phyloP scores from a whole-genome alignment of 164 flowering plant species.

The Kingdonia uniflora region DNA sequence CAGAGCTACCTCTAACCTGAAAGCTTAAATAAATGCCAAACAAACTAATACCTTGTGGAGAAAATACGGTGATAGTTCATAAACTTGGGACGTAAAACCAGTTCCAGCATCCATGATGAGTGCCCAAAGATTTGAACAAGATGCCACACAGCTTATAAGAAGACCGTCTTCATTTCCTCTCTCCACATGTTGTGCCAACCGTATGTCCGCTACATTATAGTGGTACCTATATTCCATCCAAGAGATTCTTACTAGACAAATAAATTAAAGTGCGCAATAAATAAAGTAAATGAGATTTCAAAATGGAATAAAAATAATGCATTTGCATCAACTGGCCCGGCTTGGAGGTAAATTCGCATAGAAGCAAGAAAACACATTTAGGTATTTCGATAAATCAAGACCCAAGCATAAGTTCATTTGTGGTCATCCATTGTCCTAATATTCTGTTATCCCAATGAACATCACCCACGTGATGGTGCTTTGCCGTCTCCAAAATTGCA shows the following conservation, averaged over 20 bases:
- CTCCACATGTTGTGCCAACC: conserved; percentile 73
- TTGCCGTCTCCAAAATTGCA: no score
- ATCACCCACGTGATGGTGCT: no score
- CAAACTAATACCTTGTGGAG: conserved; percentile 53
- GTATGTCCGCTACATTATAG: conserved; percentile 76
- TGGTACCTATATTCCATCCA: conserved; percentile 45
- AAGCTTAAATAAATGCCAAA: neutral
- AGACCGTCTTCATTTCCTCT: conserved; percentile 79
- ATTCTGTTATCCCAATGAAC: no score
- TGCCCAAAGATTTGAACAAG: conserved; percentile 87
- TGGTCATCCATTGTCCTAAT: no score
- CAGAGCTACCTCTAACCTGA: neutral
- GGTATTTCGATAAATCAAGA: no score
- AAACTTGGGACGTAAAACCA: conserved; percentile 65
- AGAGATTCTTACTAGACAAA: neutral
- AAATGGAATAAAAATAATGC: no score
- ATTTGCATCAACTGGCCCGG: no score
- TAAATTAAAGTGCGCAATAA: neutral
- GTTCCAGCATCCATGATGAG: conserved; percentile 94
- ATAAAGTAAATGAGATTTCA: no score
- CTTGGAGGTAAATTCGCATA: no score
- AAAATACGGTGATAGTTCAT: conserved; percentile 63
- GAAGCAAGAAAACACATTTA: no score
- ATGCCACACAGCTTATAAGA: conserved; percentile 74
- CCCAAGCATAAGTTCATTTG: no score